A percentile compares a stretch with the other conserved stretches of the same genome.
Evolutionary conservation across 768 basidiomycete species (phyloP).

Genomic region (Pleurotus pulmonarius): DNA sequence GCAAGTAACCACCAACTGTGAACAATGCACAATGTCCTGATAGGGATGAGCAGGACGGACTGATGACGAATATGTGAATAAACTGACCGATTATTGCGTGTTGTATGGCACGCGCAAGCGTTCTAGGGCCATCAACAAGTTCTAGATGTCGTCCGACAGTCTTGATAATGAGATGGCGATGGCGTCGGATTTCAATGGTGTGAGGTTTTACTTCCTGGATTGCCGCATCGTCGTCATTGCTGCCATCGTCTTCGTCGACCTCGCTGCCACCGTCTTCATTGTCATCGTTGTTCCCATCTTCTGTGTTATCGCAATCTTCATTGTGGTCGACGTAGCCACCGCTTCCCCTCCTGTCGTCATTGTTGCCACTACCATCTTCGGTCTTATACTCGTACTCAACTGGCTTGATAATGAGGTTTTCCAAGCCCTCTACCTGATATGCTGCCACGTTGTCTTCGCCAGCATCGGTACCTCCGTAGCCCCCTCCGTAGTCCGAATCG

Average conservation of each 20-base stretch:
- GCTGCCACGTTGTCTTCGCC: background rate
- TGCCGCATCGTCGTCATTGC: background rate
- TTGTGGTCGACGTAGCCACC: no score
- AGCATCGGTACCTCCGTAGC: background rate
- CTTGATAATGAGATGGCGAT: background rate
- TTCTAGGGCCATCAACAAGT: background rate
- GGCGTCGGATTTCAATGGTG: background rate
- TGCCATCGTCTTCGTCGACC: no score
- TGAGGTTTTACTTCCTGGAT: background rate
- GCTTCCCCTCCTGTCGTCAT: no score
- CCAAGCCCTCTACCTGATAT: background rate
- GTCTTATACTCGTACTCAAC: no score
- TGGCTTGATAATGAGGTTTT: no score
- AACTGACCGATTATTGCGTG: slow-evolving; percentile 2
- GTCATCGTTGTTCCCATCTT: no score
- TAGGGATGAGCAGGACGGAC: background rate
- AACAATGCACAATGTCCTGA: slow-evolving; percentile 1
- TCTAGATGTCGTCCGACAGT: background rate
- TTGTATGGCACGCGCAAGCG: background rate
- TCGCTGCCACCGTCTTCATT: no score
- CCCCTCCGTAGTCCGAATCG: background rate
- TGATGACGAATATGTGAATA: background rate
- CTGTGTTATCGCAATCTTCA: no score
- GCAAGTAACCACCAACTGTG: background rate
- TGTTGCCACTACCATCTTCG: no score